Percentiles rank a stretch among this genome's conserved stretches.
Conservation (phyloP, 331 rosid genomes). For the Prunus yedoensis region DNA sequence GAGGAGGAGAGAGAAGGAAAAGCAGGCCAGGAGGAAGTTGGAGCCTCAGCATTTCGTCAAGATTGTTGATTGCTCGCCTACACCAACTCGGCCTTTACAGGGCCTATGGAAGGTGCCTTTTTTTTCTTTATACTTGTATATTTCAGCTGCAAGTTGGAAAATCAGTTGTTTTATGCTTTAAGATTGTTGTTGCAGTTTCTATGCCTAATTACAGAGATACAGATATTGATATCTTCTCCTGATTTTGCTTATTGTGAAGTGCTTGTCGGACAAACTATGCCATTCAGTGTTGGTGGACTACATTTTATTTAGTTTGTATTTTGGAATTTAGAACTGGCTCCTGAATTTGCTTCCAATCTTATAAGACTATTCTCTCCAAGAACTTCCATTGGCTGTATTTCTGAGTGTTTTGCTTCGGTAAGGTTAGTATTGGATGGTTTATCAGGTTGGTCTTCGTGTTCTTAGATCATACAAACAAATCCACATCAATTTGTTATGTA, state of each 20-base stretch:
- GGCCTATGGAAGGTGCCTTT: conserved; percentile 92
- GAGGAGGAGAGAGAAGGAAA: conserved; percentile 74
- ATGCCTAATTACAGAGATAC: not conserved
- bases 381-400: not conserved
- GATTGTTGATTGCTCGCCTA: conserved; percentile 76
- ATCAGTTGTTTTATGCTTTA: not conserved
- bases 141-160: not conserved
- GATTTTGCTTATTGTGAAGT: not conserved
- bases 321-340: not conserved
- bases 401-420: not conserved
- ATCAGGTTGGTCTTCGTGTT: not conserved
- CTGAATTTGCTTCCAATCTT: not conserved
- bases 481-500: not conserved
- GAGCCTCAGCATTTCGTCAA: conserved; percentile 94
- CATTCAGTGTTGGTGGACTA: not conserved
- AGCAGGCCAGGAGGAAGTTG: conserved; percentile 68
- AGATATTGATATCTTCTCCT: not conserved
- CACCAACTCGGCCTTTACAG: conserved; percentile 76
- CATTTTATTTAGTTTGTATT: not conserved
- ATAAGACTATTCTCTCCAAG: not conserved
- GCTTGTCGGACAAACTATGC: not conserved
- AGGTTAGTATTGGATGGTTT: not conserved
- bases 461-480: not conserved
- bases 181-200: not conserved
- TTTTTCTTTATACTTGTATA: conserved; percentile 29